A percentile compares a stretch with the other conserved stretches of the same genome.
Evolutionary conservation across 2,329 filamentous ascomycete genomes (phyloP).

Genomic region (Scortechinia acanthostroma): DNA sequence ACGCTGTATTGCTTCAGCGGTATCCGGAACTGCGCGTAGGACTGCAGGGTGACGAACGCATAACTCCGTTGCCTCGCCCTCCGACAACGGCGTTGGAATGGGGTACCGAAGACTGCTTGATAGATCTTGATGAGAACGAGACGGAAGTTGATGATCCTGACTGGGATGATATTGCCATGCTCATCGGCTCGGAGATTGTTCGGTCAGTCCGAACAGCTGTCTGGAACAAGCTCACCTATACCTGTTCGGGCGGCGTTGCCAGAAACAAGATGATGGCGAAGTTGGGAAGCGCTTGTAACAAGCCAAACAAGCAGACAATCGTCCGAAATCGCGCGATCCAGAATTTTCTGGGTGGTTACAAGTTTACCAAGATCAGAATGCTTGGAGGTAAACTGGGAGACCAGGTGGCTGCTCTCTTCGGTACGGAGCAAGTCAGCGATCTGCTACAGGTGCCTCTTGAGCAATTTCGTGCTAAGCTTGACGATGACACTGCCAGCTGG

Average conservation of each 20-base stretch:
- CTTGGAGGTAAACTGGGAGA: slow-evolving; percentile 93
- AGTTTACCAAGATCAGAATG: slow-evolving; percentile 90
- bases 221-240: slow-evolving; percentile 70
- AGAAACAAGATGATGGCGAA: slow-evolving; percentile 94
- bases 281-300: slow-evolving; percentile 82
- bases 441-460: slow-evolving; percentile 67
- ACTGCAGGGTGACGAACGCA: slow-evolving; percentile 8
- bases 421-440: slow-evolving; percentile 72
- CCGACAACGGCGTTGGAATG: slow-evolving; percentile 72
- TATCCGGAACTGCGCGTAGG: slow-evolving; percentile 59
- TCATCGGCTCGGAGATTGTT: slow-evolving; percentile 84
- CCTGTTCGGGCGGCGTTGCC: slow-evolving; percentile 82
- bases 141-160: slow-evolving; percentile 77
- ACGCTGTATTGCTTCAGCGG: slow-evolving; percentile 65
- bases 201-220: slow-evolving; percentile 66
- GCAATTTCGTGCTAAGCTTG: slow-evolving; percentile 70
- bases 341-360: slow-evolving; percentile 75
- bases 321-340: slow-evolving; percentile 77
- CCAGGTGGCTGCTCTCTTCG: slow-evolving; percentile 73
- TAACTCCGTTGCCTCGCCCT: slow-evolving; percentile 3
- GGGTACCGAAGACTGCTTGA: slow-evolving; percentile 67
- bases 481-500: slow-evolving; percentile 80
- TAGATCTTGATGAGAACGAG: slow-evolving; percentile 68
- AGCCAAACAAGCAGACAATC: slow-evolving; percentile 91
- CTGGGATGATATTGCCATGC: slow-evolving; percentile 88